Base-by-base conservation (phyloP, 2,329 filamentous ascomycete genomes). In the Mycosphaerella arachidis region DNA sequence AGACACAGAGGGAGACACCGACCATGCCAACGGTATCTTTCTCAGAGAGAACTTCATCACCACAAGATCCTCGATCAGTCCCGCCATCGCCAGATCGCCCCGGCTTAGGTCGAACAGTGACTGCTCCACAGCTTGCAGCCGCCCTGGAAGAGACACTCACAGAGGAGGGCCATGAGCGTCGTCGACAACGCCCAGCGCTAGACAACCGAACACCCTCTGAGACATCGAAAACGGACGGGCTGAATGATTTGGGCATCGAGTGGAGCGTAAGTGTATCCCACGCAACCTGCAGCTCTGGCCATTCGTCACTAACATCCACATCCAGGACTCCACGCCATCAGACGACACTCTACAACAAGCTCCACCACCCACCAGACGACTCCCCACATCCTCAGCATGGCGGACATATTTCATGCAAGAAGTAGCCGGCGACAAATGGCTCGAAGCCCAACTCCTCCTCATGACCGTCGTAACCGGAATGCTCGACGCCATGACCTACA, bases 1-100 rank as follows among this genome's bases (percentile, higher is more conserved):
- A 24, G 24, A 3, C 24, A 1, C 24, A 24, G 24, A 24, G 24
- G 24, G 1, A 24, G 24, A 43, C n/a, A 29, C 46, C 24, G 9
- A 9, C 46, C 8, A 30, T 50, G 46, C 20, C 24, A 5, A 13
- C 20, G 20, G 8, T 18, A 29, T 50, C 20, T 3, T 29, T 27
- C 10, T 10, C 27, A n/a, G 6, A 27, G 18, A 20, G 12, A 12
- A 43, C 37, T 31, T 27, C 33, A 4, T 52, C 46, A 18, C 33
- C 55, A 35, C 31, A 18, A 18, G 12, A 40, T 7, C 20, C 46
- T 5, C 24, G 2, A 27, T 56, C 58, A 8, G 16, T 30, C n/a
- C 58, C 56, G n/a, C 53, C 58, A 69, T 60, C 69, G 75, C 18
- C 76, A 76, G 57, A 73, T 71, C 51, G 70, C 75, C 48, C 76